Percentiles rank a stretch among this genome's conserved stretches.
phyloP scores from a whole-genome alignment of 345 rosid genomes.

The Stellera chamaejasme region DNA sequence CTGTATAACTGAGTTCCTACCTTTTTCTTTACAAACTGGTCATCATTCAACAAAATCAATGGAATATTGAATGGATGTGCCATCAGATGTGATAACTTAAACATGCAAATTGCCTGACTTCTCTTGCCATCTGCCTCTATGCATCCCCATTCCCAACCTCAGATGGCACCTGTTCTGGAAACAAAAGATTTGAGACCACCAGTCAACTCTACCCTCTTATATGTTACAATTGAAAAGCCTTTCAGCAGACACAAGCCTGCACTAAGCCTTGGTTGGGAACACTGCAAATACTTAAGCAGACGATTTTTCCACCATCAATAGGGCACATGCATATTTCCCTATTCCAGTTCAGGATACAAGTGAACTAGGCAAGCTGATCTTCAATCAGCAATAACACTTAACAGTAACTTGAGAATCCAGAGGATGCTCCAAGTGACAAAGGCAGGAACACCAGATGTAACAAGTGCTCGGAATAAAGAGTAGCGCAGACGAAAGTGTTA shows the following conservation, averaged over 20 bases:
- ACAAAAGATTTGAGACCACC: slow-evolving; percentile 8
- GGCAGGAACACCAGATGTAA: too few species aligned
- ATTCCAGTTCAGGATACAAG: slow-evolving; percentile 94
- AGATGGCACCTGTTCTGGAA: slow-evolving; percentile 75
- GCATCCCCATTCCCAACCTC: slow-evolving; percentile 96
- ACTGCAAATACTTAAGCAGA: slow-evolving; percentile 96
- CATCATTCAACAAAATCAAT: neutral
- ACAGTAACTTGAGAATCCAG: neutral
- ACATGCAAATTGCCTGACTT: slow-evolving; percentile 73
- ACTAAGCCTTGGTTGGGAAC: slow-evolving; percentile 92
- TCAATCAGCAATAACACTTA: slow-evolving; percentile 12
- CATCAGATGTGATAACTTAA: slow-evolving; percentile 36
- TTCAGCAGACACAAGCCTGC: slow-evolving; percentile 93
- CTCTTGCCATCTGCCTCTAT: slow-evolving; percentile 53
- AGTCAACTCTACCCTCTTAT: neutral
- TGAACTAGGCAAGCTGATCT: slow-evolving; percentile 97
- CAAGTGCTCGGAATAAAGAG: too few species aligned
- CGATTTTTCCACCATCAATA: slow-evolving; percentile 97
- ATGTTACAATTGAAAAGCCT: slow-evolving; percentile 89
- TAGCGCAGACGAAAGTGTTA: too few species aligned
- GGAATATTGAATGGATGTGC: neutral
- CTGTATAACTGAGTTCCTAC: neutral
- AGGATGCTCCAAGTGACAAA: too few species aligned
- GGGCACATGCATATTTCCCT: slow-evolving; percentile 98
- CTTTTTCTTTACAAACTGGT: neutral